Base-by-base conservation (phyloP, 2,329 filamentous ascomycete genomes). In the Emergomyces orientalis region DNA sequence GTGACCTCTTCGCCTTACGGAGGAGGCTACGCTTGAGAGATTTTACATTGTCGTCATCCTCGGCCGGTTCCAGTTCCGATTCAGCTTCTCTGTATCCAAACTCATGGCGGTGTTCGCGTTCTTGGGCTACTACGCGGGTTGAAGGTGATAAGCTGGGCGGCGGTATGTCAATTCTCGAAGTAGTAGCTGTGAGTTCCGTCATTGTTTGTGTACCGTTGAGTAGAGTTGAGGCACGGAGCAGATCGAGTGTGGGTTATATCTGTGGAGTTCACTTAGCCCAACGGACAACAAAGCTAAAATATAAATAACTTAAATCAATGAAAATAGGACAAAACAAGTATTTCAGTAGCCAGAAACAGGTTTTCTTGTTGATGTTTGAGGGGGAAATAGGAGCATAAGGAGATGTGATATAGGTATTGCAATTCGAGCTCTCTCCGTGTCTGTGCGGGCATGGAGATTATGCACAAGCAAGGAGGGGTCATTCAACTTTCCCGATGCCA, bases 1-100 rank as follows among this genome's bases (percentile, higher is more conserved):
- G 83, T 58, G 80, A 81, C 57, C 65, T 67, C 37, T 77, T 76
- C 1, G 78, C 79, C 65, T 70, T 71, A n/a, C 68, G 69, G 41
- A 77, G 63, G n/a, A 77, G 66, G 2, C 69, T 67, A 22, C 68
- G 68, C 45, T 65, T 68, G 34, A 65, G 30, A 17, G 59, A 60
- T 19, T 54, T 56, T 14, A n/a, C 19, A 25, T 59, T 39, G 17
- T 61, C 60, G 17, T 49, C 67, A 65, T 63, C 64, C 3, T 47
- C 25, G 1, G 22, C 57, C 25, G 17, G 32, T 37, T 55, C 51
- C 13, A 17, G 30, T 37, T 55, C 51, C 17, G 17, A 17, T 37
- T n/a, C 51, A 11, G n/a, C 34, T 41, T 57, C 54, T 4, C 6
- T 9, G 39, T 57, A 57, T 41, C 14, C 54, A 13, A 41, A 4